Evolutionary conservation across 345 rosid genomes (phyloP), one percentile per base, ranked within the genome.

Genomic region (Psidium friedrichsthalianum): DNA sequence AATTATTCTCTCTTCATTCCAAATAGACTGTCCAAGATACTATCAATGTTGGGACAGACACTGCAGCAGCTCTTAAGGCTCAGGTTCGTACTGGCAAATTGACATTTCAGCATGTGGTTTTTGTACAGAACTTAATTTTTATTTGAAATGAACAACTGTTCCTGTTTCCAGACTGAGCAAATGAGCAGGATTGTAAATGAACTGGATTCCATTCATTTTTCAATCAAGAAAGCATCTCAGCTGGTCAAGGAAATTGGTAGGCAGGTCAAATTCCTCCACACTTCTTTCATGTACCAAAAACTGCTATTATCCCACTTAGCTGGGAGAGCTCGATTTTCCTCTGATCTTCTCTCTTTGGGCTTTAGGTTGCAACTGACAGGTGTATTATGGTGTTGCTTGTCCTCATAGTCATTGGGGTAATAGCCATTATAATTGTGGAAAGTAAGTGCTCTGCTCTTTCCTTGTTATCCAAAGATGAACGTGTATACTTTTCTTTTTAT

Each of bases 181-280:
- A 97, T 97, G 99, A 92, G 96, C 89, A 95, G 98, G 92, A 94
- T 97, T 84, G 98, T 97, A 76, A 95, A 97, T 89, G 99, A 97
- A 89, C 92, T 97, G 8, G 99, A 97, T 88, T 93, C 99, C 29
- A 97, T 97, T 86, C 96, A 97, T 89, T 97, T 96, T 86, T 97
- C 99, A 74, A 90, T 97, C 90, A 94, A 97, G 92, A 97, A 91
- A 87, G 99, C 99, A 85, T 93, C 98, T 82, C 88, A 96, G 91
- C 89, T 97, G 88, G 99, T 96, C 85, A 97, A 96, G 93, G 98
- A 96, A 92, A 94, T 96, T 83, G 96, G 98, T 92, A 95, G 99
- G 92, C 99, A 97, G 98, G 98, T 97, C 91, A 78, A 57, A 51
- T 82, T 78, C 87, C 82, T 85, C 69, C 89, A 82, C 87, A 76